Conservation (phyloP, 2,329 filamentous ascomycete species). For the Xylaria sp. region DNA sequence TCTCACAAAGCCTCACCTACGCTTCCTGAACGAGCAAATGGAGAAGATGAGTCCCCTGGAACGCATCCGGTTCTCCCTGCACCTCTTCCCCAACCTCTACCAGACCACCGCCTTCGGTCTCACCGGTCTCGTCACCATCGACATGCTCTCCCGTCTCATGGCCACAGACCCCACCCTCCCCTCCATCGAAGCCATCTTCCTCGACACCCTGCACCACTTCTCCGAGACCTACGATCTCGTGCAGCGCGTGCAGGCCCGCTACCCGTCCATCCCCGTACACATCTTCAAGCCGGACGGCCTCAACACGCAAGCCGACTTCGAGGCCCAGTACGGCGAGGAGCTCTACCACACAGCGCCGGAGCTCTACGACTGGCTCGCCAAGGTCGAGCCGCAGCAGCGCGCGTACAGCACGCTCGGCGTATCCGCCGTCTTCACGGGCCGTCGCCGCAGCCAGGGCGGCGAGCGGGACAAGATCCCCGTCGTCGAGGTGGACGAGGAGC, state of each 20-base stretch:
- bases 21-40: constrained; percentile 85
- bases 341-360: constrained; percentile 84
- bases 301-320: constrained; percentile 70
- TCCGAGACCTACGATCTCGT: constrained; percentile 69
- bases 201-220: constrained; percentile 81
- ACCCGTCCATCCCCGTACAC: constrained; percentile 76
- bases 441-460: constrained; percentile 85
- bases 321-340: constrained; percentile 70
- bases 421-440: constrained; percentile 85
- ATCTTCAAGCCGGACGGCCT: constrained; percentile 80
- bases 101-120: constrained; percentile 81
- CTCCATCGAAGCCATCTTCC: constrained; percentile 66
- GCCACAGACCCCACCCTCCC: constrained; percentile 55
- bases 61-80: constrained; percentile 86
- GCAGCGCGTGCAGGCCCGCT: constrained; percentile 67
- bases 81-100: constrained; percentile 82
- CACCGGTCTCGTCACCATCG: constrained; percentile 74
- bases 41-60: constrained; percentile 85
- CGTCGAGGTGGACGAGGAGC: constrained; percentile 83
- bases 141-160: constrained; percentile 76
- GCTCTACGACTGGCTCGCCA: constrained; percentile 93
- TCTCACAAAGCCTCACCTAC: constrained; percentile 82
- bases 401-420: constrained; percentile 85
- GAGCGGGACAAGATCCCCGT: constrained; percentile 87
- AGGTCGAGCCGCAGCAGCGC: constrained; percentile 92